A percentile compares a stretch with the other conserved stretches of the same genome.
Evolutionary conservation across 805 yeast genomes (phyloP).

Genomic region (Ogataea philodendri): DNA sequence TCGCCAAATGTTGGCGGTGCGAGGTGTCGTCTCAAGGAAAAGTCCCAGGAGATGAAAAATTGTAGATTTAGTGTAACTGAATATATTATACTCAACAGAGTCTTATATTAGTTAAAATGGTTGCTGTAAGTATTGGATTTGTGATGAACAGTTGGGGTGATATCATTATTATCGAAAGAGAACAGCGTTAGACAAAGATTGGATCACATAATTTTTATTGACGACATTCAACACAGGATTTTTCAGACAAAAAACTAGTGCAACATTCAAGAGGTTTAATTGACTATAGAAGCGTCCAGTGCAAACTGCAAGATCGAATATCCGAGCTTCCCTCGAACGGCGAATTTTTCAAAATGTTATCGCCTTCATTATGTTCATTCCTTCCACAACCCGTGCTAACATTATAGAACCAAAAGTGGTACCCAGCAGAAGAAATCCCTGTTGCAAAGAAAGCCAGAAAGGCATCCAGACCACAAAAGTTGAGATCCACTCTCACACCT

Average conservation of each 20-base stretch:
- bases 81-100: slow-evolving; percentile 9
- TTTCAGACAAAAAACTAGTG: too few species aligned
- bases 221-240: too few species aligned
- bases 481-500: slow-evolving; percentile 94
- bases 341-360: too few species aligned
- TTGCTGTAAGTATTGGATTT: slow-evolving; percentile 29
- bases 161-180: background rate
- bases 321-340: too few species aligned
- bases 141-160: background rate
- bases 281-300: too few species aligned
- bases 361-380: too few species aligned
- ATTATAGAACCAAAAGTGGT: slow-evolving; percentile 76
- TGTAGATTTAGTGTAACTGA: slow-evolving; percentile 11
- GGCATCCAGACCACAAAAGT: slow-evolving; percentile 87
- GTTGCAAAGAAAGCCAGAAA: slow-evolving; percentile 87
- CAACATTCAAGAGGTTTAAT: too few species aligned
- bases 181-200: too few species aligned
- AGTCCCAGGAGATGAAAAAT: slow-evolving; percentile 7
- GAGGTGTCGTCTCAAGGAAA: slow-evolving; percentile 4
- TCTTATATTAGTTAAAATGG: slow-evolving; percentile 25
- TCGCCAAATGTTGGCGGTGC: slow-evolving; percentile 3
- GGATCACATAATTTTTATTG: too few species aligned
- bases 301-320: too few species aligned
- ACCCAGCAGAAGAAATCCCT: slow-evolving; percentile 87
- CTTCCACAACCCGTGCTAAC: too few species aligned